Evolutionary conservation across 1,284 basidiomycete genomes (phyloP), one percentile per base, ranked within the genome.

Genomic region (Ceratobasidium sp.): DNA sequence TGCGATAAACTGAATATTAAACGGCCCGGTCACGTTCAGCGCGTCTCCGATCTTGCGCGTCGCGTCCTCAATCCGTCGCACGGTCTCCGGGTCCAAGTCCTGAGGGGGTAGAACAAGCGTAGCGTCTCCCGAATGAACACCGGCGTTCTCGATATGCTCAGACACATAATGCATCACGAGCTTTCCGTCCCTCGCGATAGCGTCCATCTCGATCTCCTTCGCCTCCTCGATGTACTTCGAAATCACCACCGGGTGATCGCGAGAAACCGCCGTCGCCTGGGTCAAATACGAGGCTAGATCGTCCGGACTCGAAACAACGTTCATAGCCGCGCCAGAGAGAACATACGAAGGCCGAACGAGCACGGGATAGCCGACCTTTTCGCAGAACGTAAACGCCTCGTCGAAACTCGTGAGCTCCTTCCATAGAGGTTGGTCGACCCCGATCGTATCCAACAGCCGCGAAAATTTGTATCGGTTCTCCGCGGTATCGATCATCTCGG

Each of bases 401-500:
- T 93, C 90, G 81, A 96, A 93, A 80, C 91, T 94, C 60, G 96
- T 95, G 59, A 99, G 88, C 83, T 99, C 98, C 87, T 96, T 99
- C 97, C 98, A 99, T 77, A 89, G 85, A 15, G 97, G 97, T 85
- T 99, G 98, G 84, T 99, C 97, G 56, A 99, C 97, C 47, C 93
- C 96, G 77, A 99, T 98, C 83, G 96, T 96, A 83, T 99, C 98
- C 76, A 99, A 85, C 84, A 99, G 89, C 77, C 97, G 95, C 73
- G 97, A 99, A 87, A 99, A 99, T 87, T 99, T 99, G 93, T 96
- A 99, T 77, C 98, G 89, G 84, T 99, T 98, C 87, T 99, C 97
- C 27, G 97, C 97, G 36, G 95, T 99, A 82, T 99, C 98, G 80
- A 99, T 99, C 96, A 98, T 98, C 86, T 99, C 97, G 8, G 97